A percentile compares a stretch with the other conserved stretches of the same genome.
Evolutionary conservation across 2,329 filamentous ascomycete genomes (phyloP).

Genomic region (Dactylonectria macrodidyma): DNA sequence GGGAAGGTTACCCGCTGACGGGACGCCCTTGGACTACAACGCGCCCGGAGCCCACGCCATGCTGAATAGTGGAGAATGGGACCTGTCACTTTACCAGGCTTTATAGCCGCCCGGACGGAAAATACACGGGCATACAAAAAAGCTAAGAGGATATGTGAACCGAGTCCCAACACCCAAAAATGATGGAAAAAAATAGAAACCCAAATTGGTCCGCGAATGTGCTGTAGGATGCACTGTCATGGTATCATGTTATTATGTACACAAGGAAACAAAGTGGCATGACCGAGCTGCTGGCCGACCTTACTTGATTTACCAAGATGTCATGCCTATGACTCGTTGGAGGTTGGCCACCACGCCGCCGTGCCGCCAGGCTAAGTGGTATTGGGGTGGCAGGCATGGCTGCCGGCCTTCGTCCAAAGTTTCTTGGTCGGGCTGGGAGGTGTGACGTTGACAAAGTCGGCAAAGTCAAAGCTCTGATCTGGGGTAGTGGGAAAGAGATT

Average conservation of each 20-base stretch:
- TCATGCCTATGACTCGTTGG: slow-evolving; percentile 73
- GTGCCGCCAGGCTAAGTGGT: slow-evolving; percentile 62
- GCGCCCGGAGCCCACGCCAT: no score
- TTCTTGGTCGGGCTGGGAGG: slow-evolving; percentile 89
- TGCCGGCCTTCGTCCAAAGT: slow-evolving; percentile 84
- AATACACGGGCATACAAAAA: no score
- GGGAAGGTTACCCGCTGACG: no score
- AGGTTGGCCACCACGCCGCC: slow-evolving; percentile 82
- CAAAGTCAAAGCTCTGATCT: slow-evolving; percentile 89
- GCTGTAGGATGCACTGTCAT: slow-evolving; percentile 51
- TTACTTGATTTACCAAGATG: slow-evolving; percentile 4
- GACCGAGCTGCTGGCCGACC: slow-evolving; percentile 24
- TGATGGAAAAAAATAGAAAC: no score
- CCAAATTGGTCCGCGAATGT: slow-evolving; percentile 29
- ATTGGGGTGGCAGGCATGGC: slow-evolving; percentile 66
- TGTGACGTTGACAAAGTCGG: slow-evolving; percentile 97
- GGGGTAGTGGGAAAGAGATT: slow-evolving; percentile 84
- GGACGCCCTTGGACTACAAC: no score
- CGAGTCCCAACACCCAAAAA: no score
- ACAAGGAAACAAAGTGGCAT: slow-evolving; percentile 38
- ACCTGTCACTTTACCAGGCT: no score
- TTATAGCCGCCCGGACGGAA: no score
- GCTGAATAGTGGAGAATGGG: no score
- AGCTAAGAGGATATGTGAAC: no score
- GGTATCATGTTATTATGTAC: slow-evolving; percentile 53